Percentiles rank a stretch among this genome's conserved stretches.
Conservation (phyloP, 108 stramenopile species). For the Craspedostauros australis region DNA sequence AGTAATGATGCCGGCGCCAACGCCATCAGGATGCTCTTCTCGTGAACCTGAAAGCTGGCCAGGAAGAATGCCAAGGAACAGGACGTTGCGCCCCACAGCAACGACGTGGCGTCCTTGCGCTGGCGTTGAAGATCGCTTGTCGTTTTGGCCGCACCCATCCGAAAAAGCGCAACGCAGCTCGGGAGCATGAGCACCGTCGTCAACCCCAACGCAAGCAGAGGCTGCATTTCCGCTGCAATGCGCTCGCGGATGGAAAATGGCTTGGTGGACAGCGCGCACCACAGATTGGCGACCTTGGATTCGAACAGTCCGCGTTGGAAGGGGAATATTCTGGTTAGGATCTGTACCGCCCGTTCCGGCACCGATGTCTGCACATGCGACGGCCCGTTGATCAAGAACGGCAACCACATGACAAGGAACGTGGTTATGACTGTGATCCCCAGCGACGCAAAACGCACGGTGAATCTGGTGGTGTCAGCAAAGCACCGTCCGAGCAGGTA, state of each 20-base stretch:
- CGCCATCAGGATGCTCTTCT: slow-evolving; percentile 87
- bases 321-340: slow-evolving; percentile 81
- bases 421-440: slow-evolving; percentile 68
- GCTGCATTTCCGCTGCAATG: slow-evolving; percentile 42
- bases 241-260: slow-evolving; percentile 62
- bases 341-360: slow-evolving; percentile 38
- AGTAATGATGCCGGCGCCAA: slow-evolving; percentile 72
- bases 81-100: slow-evolving; percentile 51
- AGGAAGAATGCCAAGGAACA: slow-evolving; percentile 86
- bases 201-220: slow-evolving; percentile 35
- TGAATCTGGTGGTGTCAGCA: slow-evolving; percentile 1
- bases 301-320: slow-evolving; percentile 93
- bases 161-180: slow-evolving; percentile 31
- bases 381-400: slow-evolving; percentile 51
- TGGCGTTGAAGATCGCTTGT: neutral
- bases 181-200: slow-evolving; percentile 48
- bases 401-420: slow-evolving; percentile 69
- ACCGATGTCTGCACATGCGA: slow-evolving; percentile 2
- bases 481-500: slow-evolving; percentile 78
- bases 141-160: slow-evolving; percentile 20
- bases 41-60: slow-evolving; percentile 93
- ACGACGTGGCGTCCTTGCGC: slow-evolving; percentile 16
- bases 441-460: slow-evolving; percentile 34
- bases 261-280: slow-evolving; percentile 75
- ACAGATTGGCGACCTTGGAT: slow-evolving; percentile 91